Percentiles rank a stretch among this genome's conserved stretches.
Evolutionary conservation across 192 early-diverging fungal species (phyloP).

Genomic region (Backusella liffmaniae): DNA sequence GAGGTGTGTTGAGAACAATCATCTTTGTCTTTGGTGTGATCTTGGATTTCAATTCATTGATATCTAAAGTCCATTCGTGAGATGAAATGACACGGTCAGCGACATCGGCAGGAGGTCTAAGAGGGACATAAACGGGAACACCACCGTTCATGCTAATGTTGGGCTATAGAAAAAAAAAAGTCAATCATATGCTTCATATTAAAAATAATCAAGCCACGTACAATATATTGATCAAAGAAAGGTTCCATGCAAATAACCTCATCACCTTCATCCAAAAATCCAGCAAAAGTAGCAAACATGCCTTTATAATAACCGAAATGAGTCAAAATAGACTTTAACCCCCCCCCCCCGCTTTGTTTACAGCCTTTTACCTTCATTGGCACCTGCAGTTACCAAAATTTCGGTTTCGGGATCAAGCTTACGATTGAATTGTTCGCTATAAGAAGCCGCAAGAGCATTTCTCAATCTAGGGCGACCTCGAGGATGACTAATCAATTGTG

Average conservation of each 20-base stretch:
- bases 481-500: slow-evolving; percentile 43
- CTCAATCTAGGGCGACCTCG: slow-evolving; percentile 62
- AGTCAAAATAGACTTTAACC: not conserved
- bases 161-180: slow-evolving; percentile 39
- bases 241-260: slow-evolving; percentile 96
- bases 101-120: slow-evolving; percentile 55
- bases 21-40: slow-evolving; percentile 80
- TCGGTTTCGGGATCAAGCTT: slow-evolving; percentile 74
- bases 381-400: slow-evolving; percentile 88
- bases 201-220: slow-evolving; percentile 27
- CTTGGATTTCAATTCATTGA: slow-evolving; percentile 72
- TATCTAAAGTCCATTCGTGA: slow-evolving; percentile 86
- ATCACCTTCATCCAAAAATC: slow-evolving; percentile 76
- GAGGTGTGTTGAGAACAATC: slow-evolving; percentile 92
- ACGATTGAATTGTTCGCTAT: slow-evolving; percentile 65
- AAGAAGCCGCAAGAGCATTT: slow-evolving; percentile 76
- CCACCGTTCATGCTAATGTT: slow-evolving; percentile 85
- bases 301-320: slow-evolving; percentile 31
- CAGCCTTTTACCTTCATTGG: slow-evolving; percentile 66
- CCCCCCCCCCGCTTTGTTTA: not conserved
- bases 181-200: not conserved
- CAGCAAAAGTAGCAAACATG: slow-evolving; percentile 77
- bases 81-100: slow-evolving; percentile 58
- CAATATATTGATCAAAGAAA: slow-evolving; percentile 93
- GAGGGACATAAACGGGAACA: slow-evolving; percentile 77